phyloP scores from a whole-genome alignment of 78 protist genomes.

The Trichosphaerium sp. region DNA sequence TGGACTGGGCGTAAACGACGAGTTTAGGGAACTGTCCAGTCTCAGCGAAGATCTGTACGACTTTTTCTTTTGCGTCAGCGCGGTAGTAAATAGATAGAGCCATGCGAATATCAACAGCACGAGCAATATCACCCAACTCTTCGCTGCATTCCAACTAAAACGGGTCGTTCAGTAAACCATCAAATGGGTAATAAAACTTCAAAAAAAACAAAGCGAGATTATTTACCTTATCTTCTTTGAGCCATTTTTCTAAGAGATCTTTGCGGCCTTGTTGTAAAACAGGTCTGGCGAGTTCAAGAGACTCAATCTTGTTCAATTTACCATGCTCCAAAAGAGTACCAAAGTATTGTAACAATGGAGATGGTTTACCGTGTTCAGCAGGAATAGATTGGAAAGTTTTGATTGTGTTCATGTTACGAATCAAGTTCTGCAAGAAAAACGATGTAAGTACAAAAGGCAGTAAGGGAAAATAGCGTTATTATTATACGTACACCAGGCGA shows the following conservation, averaged over 20 bases:
- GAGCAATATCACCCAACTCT: constrained; percentile 92
- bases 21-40: constrained; percentile 82
- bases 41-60: constrained; percentile 78
- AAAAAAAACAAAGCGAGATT: background rate
- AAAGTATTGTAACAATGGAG: constrained; percentile 92
- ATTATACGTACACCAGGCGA: constrained; percentile 75
- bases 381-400: constrained; percentile 71
- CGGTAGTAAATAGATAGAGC: constrained; percentile 87
- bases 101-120: constrained; percentile 41
- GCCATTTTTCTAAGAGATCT: constrained; percentile 81
- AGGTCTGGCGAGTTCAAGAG: constrained; percentile 89
- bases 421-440: constrained; percentile 14
- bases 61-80: constrained; percentile 70
- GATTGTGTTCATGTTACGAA: constrained; percentile 89
- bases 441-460: background rate
- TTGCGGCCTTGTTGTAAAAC: constrained; percentile 79
- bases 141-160: constrained; percentile 84
- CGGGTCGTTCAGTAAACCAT: background rate
- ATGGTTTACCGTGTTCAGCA: constrained; percentile 45
- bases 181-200: background rate
- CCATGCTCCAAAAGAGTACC: constrained; percentile 79
- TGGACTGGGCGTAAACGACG: constrained; percentile 76
- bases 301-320: constrained; percentile 83
- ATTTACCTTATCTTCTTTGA: constrained; percentile 81
- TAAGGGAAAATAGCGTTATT: background rate